Base-by-base conservation (phyloP, 2,329 filamentous ascomycete genomes). In the Colletotrichum sp. region DNA sequence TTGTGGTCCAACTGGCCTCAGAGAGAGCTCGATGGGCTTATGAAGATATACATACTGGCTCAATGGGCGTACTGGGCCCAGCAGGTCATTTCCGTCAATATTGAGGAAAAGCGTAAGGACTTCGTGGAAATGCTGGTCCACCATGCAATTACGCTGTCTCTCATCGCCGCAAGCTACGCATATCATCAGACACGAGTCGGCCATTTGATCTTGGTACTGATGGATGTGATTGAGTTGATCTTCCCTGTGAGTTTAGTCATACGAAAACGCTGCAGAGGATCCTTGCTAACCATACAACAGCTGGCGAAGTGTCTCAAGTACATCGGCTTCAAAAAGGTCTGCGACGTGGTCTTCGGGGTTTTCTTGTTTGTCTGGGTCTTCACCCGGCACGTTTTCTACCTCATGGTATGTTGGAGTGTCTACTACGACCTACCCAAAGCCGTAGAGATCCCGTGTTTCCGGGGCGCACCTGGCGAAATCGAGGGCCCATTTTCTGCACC, bases 11-110 rank as follows among this genome's bases (percentile, higher is more conserved):
- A 44, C 6, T 44, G 39, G 39, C 39, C 39, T n/a, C 39, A 44
- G 18, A 57, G 63, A 26, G 69, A 68, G 12, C 69, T 72, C n/a
- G 69, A n/a, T 28, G 69, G 69, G 9, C n/a, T 36, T 5, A 72
- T 72, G 69, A 72, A 72, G 69, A 44, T 10, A 12, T 72, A 72
- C 30, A n/a, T 72, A 49, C 30, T 72, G 63, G 18, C 32, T 7
- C 63, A 72, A 10, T 72, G 63, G 69, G 69, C 69, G 13, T 72
- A 68, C 24, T 72, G 69, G 69, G 69, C 16, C 15, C 69, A 72
- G 69, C 69, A 72, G 32, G 69, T 72, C 44, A 36, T 72, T 26
- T 72, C 69, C 2, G 69, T 72, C 21, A 72, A 72, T 8, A 72
- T 68, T 7, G 69, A 72, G 44, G 69, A 39, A 9, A 24, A 26